A percentile compares a stretch with the other conserved stretches of the same genome.
These are phyloP conservation scores for Testicularia cyperi DNA, from an alignment of 1,284 basidiomycete genomes.

Conservation along the genomic window DNA sequence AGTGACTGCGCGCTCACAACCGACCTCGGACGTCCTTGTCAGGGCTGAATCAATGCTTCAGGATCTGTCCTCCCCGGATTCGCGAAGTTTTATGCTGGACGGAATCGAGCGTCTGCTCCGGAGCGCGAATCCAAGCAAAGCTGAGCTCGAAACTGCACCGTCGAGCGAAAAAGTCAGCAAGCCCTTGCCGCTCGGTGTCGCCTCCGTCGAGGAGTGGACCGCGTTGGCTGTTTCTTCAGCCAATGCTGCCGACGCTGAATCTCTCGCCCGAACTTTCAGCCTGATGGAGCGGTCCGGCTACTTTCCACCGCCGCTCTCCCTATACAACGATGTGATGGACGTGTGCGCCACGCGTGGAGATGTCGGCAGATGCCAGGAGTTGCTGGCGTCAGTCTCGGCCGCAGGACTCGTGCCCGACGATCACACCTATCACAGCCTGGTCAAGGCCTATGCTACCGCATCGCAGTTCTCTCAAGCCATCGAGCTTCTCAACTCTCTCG, in stretches of 20 bases:
- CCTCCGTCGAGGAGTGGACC: slow-evolving; percentile 37
- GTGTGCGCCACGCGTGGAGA: slow-evolving; percentile 66
- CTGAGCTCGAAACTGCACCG: neutral
- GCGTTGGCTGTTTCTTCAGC: slow-evolving; percentile 44
- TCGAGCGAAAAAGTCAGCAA: too few relatives aligned
- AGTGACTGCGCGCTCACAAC: neutral
- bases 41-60: slow-evolving; percentile 23
- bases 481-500: slow-evolving; percentile 36
- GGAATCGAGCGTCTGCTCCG: slow-evolving; percentile 20
- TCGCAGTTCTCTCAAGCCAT: slow-evolving; percentile 29
- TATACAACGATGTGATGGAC: slow-evolving; percentile 62
- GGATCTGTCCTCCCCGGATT: slow-evolving; percentile 11
- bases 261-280: slow-evolving; percentile 13
- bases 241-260: slow-evolving; percentile 12
- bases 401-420: slow-evolving; percentile 25
- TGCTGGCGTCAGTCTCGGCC: slow-evolving; percentile 15
- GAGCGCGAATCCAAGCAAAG: too few relatives aligned
- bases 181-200: slow-evolving; percentile 24
- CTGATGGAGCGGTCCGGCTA: slow-evolving; percentile 33
- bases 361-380: slow-evolving; percentile 44
- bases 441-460: slow-evolving; percentile 39
- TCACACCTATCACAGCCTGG: slow-evolving; percentile 44
- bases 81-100: slow-evolving; percentile 23
- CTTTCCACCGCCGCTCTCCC: slow-evolving; percentile 24
- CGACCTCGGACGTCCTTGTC: slow-evolving; percentile 2